Evolutionary conservation across 306 rosid genomes (phyloP).

Genomic region (Prinsepia uniflora): DNA sequence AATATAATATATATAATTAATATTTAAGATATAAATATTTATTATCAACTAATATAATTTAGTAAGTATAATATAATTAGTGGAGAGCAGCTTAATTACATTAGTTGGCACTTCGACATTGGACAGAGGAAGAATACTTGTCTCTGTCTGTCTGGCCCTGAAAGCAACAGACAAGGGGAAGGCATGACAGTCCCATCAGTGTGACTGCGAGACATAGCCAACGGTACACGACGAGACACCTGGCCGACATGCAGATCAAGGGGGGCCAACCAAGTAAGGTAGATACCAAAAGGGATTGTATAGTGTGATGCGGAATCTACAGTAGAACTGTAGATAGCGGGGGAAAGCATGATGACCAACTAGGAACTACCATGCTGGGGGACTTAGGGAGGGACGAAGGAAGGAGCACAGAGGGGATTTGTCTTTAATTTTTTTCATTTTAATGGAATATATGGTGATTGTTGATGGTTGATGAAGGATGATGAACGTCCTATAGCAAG

Average conservation of each 20-base stretch:
- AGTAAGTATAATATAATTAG: too few relatives aligned
- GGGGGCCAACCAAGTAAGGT: constrained; percentile 16
- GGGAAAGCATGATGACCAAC: constrained; percentile 55
- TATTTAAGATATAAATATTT: too few relatives aligned
- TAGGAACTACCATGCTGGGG: background rate
- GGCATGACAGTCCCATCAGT: constrained; percentile 42
- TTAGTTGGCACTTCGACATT: background rate
- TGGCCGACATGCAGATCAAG: constrained; percentile 56
- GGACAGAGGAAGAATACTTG: constrained; percentile 29
- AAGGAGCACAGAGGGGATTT: background rate
- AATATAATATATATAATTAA: too few relatives aligned
- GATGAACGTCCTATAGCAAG: too few relatives aligned
- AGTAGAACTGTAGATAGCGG: constrained; percentile 36
- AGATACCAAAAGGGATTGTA: background rate
- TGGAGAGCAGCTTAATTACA: too few relatives aligned
- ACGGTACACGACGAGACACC: constrained; percentile 58
- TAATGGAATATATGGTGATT: background rate
- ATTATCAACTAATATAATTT: too few relatives aligned
- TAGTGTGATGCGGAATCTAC: background rate
- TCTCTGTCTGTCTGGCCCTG: constrained; percentile 55
- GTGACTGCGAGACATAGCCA: constrained; percentile 28
- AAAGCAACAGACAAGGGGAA: constrained; percentile 49
- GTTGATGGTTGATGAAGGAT: too few relatives aligned
- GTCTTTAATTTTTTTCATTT: background rate
- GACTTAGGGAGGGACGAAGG: constrained; percentile 16